Evolutionary conservation across 2,329 filamentous ascomycete genomes (phyloP).

Genomic region (Tolypocladium capitatum): DNA sequence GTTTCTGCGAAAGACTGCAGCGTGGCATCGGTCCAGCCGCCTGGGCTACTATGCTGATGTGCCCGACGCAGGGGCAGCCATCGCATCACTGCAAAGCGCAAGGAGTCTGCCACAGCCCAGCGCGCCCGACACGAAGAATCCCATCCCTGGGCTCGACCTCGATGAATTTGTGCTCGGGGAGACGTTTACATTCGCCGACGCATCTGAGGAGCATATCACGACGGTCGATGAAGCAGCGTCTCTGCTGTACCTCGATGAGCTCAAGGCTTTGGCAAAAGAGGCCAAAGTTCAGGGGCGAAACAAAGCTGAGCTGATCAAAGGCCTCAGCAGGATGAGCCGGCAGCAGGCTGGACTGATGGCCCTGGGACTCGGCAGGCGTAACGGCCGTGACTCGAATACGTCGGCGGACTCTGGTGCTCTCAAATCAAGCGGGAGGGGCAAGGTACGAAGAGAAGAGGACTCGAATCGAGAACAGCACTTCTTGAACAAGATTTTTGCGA

Average conservation of each 20-base stretch:
- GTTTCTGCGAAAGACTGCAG: conserved; percentile 81
- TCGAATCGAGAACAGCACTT: conserved; percentile 63
- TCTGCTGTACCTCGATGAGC: conserved; percentile 72
- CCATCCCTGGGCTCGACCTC: conserved; percentile 18
- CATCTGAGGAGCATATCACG: conserved; percentile 58
- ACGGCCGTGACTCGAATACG: conserved; percentile 40
- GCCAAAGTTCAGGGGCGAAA: conserved; percentile 78
- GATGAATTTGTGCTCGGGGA: conserved; percentile 34
- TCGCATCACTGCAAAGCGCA: conserved; percentile 46
- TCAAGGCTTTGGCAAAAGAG: conserved; percentile 74
- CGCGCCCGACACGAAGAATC: conserved; percentile 5
- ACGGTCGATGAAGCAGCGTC: conserved; percentile 73
- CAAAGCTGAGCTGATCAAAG: conserved; percentile 64
- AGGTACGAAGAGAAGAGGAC: conserved; percentile 16
- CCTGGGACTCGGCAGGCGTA: conserved; percentile 50
- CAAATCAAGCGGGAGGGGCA: conserved; percentile 3
- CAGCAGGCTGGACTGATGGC: conserved; percentile 66
- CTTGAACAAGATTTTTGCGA: conserved; percentile 59
- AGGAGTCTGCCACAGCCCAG: conserved; percentile 37
- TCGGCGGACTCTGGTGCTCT: conserved; percentile 30
- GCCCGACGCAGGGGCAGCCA: conserved; percentile 54
- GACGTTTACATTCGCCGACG: conserved; percentile 67
- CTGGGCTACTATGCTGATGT: conserved; percentile 77
- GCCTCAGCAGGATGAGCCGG: conserved; percentile 60
- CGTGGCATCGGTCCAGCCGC: conserved; percentile 73